Evolutionary conservation across 139 green algal genomes (phyloP), one percentile per base, ranked within the genome.

Genomic region (Pleodorina starrii): DNA sequence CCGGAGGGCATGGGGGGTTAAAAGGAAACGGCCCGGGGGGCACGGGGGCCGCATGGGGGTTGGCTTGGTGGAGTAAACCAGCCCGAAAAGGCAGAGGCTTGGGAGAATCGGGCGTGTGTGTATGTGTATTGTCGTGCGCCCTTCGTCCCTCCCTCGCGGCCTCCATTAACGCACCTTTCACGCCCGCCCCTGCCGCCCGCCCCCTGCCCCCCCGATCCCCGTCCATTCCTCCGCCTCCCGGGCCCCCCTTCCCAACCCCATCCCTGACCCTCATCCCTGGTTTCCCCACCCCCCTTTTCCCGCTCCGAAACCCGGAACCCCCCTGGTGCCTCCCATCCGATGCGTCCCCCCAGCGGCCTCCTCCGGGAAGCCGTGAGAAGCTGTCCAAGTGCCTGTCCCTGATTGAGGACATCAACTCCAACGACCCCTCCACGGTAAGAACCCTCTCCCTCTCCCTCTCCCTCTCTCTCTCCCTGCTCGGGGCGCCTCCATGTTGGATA

Each of bases 351-450:
- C 59, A 86, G 81, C 81, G 81, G 2, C 81, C 81, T 2, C 32
- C 90, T 4, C 86, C 75, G 23, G 82, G 38, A 0, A 9, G 78
- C 11, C 90, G 90, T 2, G 80, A 73, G 5, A 40, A 86, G 82
- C 74, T 93, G 17, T 48, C 83, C 3, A 77, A 77, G 27, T 85
- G 51, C 46, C 12, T 91, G 12, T 73, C 74, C 0, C 50, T 88
- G 0, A 93, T 93, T 23, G 90, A 93, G 27, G 82, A 88, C 11
- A 57, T 82, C 60, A 93, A 93, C 74, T 23, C 63, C 38, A 73
- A 84, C 25, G 90, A 93, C 86, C 90, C 90, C 48, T 90, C 51
- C 21, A 71, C 5, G 36, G 78, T 74, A 23, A 32, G 48, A 10
- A n/a, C n/a, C n/a, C n/a, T n/a, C n/a, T n/a, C n/a, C n/a, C n/a